phyloP scores from a whole-genome alignment of 306 rosid genomes.

The Malus asiatica region DNA sequence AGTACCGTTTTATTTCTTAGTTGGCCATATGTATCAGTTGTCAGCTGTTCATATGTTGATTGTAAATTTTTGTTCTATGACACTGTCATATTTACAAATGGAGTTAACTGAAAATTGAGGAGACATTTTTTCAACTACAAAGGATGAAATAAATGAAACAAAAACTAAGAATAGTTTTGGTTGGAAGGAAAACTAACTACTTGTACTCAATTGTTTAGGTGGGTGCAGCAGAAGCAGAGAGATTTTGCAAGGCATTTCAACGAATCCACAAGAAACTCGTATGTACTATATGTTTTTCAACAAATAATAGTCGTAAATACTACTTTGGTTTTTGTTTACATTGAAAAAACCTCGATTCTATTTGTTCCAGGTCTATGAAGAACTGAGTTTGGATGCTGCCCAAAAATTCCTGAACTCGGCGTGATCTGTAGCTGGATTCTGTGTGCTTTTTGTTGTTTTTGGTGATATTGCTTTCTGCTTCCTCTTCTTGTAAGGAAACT shows the following conservation, averaged over 20 bases:
- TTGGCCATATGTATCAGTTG: background rate
- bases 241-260: conserved; percentile 68
- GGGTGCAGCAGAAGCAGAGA: conserved; percentile 59
- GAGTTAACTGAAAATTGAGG: background rate
- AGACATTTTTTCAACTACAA: background rate
- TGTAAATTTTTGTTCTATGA: background rate
- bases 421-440: conserved; percentile 15
- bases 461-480: background rate
- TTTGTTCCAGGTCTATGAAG: conserved; percentile 53
- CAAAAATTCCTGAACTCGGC: conserved; percentile 39
- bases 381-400: conserved; percentile 61
- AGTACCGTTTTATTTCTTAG: background rate
- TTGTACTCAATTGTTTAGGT: conserved; percentile 41
- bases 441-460: background rate
- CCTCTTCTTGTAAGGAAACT: background rate
- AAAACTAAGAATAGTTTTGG: background rate
- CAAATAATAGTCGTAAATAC: background rate
- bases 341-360: background rate
- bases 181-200: conserved; percentile 1
- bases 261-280: conserved; percentile 61
- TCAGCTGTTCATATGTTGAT: background rate
- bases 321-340: background rate
- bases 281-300: conserved; percentile 8
- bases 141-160: background rate
- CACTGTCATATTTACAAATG: background rate